Evolutionary conservation across 805 yeast species (phyloP).

Genomic region (Saturnispora mendoncae): DNA sequence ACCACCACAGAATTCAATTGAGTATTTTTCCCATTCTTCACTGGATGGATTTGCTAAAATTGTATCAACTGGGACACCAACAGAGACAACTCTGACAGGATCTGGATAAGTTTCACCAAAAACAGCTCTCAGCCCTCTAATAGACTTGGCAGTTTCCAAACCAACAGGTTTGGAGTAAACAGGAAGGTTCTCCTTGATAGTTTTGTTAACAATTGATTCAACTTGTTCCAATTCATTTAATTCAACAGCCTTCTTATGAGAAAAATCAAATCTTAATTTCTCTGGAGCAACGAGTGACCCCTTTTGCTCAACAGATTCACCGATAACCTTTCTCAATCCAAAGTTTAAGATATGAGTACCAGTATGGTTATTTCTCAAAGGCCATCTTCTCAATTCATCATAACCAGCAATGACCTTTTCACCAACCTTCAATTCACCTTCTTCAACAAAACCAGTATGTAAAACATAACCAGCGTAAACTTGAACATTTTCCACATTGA

Average conservation of each 20-base stretch:
- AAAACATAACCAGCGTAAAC: conserved; percentile 88
- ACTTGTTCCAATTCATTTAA: conserved; percentile 63
- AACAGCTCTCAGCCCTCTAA: conserved; percentile 89
- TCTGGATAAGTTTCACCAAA: conserved; percentile 99
- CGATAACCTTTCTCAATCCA: conserved; percentile 79
- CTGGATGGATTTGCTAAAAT: conserved; percentile 62
- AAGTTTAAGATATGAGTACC: conserved; percentile 93
- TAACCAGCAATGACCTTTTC: conserved; percentile 76
- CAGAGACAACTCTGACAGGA: conserved; percentile 95
- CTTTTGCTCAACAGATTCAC: conserved; percentile 85
- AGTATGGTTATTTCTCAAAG: conserved; percentile 94
- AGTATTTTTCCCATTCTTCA: conserved; percentile 64
- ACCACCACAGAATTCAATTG: conserved; percentile 98
- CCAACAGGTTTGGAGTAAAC: conserved; percentile 83
- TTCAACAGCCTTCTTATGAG: conserved; percentile 79
- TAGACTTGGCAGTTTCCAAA: conserved; percentile 60
- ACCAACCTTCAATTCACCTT: conserved; percentile 63
- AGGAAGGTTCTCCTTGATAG: conserved; percentile 57
- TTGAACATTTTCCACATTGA: conserved; percentile 87
- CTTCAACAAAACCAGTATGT: conserved; percentile 80
- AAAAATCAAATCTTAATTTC: conserved; percentile 91
- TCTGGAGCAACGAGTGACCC: conserved; percentile 96
- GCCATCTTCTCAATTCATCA: conserved; percentile 92
- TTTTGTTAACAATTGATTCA: conserved; percentile 64
- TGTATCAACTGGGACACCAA: conserved; percentile 85